Evolutionary conservation across 306 rosid species (phyloP).

Genomic region (Acacia confusa): DNA sequence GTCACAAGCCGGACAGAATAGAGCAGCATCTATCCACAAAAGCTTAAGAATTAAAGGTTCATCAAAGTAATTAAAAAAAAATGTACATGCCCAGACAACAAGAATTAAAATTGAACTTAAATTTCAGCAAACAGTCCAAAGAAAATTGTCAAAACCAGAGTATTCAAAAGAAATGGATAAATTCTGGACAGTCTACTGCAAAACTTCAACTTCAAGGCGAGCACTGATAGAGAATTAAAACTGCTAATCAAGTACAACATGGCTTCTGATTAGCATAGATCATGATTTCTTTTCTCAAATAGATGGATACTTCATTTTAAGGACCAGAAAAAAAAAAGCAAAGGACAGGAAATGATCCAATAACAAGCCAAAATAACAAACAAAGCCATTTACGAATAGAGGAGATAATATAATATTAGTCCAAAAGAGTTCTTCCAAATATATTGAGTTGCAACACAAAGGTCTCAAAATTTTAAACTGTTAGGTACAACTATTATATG

Average conservation of each 20-base stretch:
- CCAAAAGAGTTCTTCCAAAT: background rate
- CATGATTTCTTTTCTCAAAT: background rate
- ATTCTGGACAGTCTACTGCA: slow-evolving; percentile 9
- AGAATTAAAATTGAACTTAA: background rate
- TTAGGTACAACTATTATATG: background rate
- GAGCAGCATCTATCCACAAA: background rate
- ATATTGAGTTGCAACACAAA: background rate
- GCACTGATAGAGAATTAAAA: background rate
- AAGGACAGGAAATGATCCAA: background rate
- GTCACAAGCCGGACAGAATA: background rate
- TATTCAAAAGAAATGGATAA: slow-evolving; percentile 3
- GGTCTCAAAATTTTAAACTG: background rate
- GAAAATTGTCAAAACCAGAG: slow-evolving; percentile 5
- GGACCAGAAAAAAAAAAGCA: background rate
- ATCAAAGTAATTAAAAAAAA: background rate
- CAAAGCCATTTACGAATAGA: background rate
- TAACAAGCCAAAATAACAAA: background rate
- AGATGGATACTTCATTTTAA: background rate
- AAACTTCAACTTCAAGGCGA: background rate
- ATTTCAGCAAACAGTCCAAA: slow-evolving; percentile 14
- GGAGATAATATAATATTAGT: background rate
- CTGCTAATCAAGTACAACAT: background rate
- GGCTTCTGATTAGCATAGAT: background rate
- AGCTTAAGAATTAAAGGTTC: background rate
- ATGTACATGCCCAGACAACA: slow-evolving; percentile 10